These are phyloP conservation scores for Blastobotrys aristatus DNA, from an alignment of 1,139 yeast genomes.

Conservation along the genomic window DNA sequence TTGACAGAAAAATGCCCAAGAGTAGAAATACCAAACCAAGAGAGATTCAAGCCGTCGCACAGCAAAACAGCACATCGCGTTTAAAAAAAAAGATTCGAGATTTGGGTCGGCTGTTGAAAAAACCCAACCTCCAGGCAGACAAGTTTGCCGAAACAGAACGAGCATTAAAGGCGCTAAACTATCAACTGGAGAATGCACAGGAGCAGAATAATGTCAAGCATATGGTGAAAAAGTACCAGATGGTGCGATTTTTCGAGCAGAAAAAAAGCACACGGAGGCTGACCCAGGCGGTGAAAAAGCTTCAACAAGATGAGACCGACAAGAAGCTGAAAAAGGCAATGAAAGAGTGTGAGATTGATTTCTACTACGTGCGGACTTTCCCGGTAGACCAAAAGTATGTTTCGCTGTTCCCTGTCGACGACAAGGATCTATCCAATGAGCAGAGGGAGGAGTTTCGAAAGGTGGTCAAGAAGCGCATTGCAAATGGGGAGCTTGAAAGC, in stretches of 20 bases:
- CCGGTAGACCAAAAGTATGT: conserved; percentile 80
- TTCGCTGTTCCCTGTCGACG: conserved; percentile 50
- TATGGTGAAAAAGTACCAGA: conserved; percentile 77
- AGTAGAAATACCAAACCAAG: conserved; percentile 2
- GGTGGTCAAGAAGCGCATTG: conserved; percentile 22
- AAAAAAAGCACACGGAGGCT: conserved; percentile 80
- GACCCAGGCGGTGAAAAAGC: conserved; percentile 54
- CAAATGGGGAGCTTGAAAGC: conserved; percentile 22
- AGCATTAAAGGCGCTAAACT: conserved; percentile 66
- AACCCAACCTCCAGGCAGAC: conserved; percentile 56
- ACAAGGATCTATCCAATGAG: conserved; percentile 20
- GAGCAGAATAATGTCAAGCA: conserved; percentile 49
- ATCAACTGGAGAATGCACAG: conserved; percentile 58
- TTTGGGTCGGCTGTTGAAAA: conserved; percentile 53
- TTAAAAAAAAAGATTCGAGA: conserved; percentile 86
- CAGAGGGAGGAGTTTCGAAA: conserved; percentile 23
- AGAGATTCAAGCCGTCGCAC: conserved; percentile 12
- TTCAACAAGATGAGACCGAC: conserved; percentile 29
- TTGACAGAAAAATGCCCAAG: neutral
- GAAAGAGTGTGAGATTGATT: conserved; percentile 54
- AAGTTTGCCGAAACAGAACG: conserved; percentile 79
- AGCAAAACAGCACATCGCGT: conserved; percentile 17
- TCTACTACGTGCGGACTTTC: conserved; percentile 70
- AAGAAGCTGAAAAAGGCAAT: conserved; percentile 34
- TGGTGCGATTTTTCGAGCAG: conserved; percentile 87